These are phyloP conservation scores for Adansonia digitata DNA, from an alignment of 345 rosid species.

Conservation along the genomic window DNA sequence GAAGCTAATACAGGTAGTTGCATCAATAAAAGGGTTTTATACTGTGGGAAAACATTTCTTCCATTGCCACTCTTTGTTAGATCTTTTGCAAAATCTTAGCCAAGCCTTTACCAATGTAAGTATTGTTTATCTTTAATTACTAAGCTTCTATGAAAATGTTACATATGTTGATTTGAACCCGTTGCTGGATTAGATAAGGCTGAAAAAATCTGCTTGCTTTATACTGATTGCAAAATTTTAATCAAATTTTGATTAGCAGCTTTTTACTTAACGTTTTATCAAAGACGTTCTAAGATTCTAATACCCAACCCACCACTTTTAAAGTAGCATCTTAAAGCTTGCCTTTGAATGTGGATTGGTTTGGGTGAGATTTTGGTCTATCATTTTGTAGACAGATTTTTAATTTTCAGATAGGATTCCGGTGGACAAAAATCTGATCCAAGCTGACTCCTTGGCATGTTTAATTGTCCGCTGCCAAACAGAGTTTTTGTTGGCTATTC, in stretches of 20 bases:
- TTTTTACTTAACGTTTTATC: too few relatives aligned
- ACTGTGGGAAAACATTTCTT: constrained; percentile 46
- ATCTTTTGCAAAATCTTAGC: constrained; percentile 65
- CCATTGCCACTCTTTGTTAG: constrained; percentile 49
- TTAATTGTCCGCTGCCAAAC: background rate
- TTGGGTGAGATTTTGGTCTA: background rate
- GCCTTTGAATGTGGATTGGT: background rate
- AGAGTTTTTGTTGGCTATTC: background rate
- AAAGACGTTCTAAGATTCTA: too few relatives aligned
- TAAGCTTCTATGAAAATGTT: background rate
- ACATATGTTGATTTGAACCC: constrained; percentile 7
- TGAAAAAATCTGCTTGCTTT: background rate
- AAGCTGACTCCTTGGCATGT: background rate
- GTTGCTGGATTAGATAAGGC: background rate
- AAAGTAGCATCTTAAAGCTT: background rate
- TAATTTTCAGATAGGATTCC: background rate
- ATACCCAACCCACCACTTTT: too few relatives aligned
- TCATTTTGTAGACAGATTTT: too few relatives aligned
- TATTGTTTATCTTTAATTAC: constrained; percentile 4
- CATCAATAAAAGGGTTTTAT: constrained; percentile 57
- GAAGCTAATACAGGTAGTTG: constrained; percentile 43
- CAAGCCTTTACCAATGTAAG: constrained; percentile 57
- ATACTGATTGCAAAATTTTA: background rate
- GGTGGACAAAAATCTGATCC: background rate
- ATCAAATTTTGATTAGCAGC: background rate